phyloP scores from a whole-genome alignment of 768 basidiomycete species.

The Chlorophyllum brunneum region DNA sequence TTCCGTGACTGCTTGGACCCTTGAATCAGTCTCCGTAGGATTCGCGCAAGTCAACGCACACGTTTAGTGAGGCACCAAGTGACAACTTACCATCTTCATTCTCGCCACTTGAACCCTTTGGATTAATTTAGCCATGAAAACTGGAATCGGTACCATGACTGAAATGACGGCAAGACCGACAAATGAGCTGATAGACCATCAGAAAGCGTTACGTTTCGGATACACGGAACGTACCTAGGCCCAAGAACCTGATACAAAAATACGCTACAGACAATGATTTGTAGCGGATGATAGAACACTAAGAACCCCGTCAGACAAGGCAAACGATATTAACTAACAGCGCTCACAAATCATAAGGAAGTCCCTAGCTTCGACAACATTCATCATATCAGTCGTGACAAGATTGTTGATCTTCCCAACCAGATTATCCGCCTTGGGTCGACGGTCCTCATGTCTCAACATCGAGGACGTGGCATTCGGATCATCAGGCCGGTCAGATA shows the following conservation, averaged over 20 bases:
- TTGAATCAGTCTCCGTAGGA: slow-evolving; percentile 38
- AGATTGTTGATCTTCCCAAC: slow-evolving; percentile 74
- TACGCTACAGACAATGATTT: slow-evolving; percentile 33
- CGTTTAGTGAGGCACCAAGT: not conserved
- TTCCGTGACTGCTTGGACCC: slow-evolving; percentile 62
- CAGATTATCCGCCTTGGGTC: slow-evolving; percentile 33
- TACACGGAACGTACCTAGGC: slow-evolving; percentile 32
- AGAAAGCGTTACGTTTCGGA: not conserved
- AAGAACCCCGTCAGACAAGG: not conserved
- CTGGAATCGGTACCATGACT: slow-evolving; percentile 22
- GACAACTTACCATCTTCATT: slow-evolving; percentile 46
- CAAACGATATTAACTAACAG: not conserved
- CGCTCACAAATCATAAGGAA: slow-evolving; percentile 12
- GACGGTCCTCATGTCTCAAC: not conserved
- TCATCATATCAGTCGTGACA: slow-evolving; percentile 53
- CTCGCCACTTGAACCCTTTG: slow-evolving; percentile 47
- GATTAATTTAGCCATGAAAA: slow-evolving; percentile 33
- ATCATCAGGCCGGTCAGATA: slow-evolving; percentile 10
- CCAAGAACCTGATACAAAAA: slow-evolving; percentile 45
- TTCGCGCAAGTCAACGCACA: slow-evolving; percentile 22
- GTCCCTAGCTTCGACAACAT: slow-evolving; percentile 27
- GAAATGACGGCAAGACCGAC: slow-evolving; percentile 7
- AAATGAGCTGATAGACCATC: slow-evolving; percentile 6
- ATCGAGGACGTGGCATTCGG: no score
- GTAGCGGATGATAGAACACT: slow-evolving; percentile 37